Evolutionary conservation across 805 yeast genomes (phyloP).

Genomic region (Candida ovalis): DNA sequence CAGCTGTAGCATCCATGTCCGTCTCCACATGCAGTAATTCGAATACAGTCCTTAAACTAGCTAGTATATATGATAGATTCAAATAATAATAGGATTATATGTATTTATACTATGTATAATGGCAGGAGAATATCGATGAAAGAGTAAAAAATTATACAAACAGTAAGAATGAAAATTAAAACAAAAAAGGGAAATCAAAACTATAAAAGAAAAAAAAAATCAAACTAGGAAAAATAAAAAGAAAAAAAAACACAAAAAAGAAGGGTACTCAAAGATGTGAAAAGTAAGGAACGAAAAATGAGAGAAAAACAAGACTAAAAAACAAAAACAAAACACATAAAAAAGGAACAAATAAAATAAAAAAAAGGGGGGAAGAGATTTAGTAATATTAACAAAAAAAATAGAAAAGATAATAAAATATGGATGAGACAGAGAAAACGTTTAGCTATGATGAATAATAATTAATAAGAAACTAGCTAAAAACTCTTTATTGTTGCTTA

Average conservation of each 20-base stretch:
- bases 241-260: not conserved
- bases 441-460: no score
- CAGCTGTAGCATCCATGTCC: no score
- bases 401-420: no score
- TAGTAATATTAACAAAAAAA: no score
- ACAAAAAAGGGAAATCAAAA: not conserved
- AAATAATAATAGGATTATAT: not conserved
- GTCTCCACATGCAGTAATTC: no score
- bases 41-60: not conserved
- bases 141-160: not conserved
- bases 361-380: no score
- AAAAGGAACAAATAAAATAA: no score
- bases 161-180: not conserved
- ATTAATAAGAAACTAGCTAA: no score
- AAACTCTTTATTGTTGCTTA: slow-evolving; percentile 53
- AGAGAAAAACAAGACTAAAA: not conserved
- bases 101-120: not conserved
- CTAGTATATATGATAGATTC: not conserved
- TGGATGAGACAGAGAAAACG: no score
- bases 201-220: not conserved
- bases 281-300: not conserved
- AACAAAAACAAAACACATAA: no score
- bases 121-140: not conserved
- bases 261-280: not conserved
- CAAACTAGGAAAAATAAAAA: not conserved